phyloP scores from a whole-genome alignment of 1,284 basidiomycete species.

The Naganishia sp. region DNA sequence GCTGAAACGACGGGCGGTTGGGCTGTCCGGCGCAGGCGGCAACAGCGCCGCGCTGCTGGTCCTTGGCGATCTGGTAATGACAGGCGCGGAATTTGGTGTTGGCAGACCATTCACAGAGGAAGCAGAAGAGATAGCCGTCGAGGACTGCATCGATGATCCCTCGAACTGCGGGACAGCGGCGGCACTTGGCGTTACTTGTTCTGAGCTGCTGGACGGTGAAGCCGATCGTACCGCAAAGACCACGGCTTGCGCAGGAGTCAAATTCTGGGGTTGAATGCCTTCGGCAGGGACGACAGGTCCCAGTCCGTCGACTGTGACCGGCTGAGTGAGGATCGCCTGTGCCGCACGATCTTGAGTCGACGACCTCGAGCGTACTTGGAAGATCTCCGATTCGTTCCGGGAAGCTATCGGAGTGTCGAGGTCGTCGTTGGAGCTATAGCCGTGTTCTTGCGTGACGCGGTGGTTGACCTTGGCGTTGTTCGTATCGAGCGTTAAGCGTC shows the following conservation, averaged over 20 bases:
- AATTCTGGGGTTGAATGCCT: background rate
- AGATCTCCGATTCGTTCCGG: constrained; percentile 11
- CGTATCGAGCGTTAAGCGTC: constrained; percentile 20
- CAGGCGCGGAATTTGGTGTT: background rate
- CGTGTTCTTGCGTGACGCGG: background rate
- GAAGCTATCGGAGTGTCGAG: constrained; percentile 23
- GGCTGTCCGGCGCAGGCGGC: background rate
- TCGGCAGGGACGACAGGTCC: constrained; percentile 8
- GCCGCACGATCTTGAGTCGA: constrained; percentile 16
- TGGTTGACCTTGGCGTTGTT: constrained; percentile 5
- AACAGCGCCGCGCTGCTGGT: background rate
- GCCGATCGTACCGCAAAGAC: constrained; percentile 15
- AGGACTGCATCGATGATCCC: constrained; percentile 13
- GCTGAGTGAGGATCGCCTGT: constrained; percentile 22
- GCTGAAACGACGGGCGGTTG: constrained; percentile 5
- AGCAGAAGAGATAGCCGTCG: background rate
- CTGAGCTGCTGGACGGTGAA: constrained; percentile 6
- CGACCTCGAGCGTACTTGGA: constrained; percentile 20
- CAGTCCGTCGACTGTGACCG: constrained; percentile 20
- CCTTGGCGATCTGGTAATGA: background rate
- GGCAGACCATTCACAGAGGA: background rate
- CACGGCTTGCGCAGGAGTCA: constrained; percentile 22
- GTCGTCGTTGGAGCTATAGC: constrained; percentile 12
- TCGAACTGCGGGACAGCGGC: background rate
- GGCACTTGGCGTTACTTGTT: constrained; percentile 1